Conservation (phyloP, 2,329 filamentous ascomycete genomes). For the Parascedosporium putredinis region DNA sequence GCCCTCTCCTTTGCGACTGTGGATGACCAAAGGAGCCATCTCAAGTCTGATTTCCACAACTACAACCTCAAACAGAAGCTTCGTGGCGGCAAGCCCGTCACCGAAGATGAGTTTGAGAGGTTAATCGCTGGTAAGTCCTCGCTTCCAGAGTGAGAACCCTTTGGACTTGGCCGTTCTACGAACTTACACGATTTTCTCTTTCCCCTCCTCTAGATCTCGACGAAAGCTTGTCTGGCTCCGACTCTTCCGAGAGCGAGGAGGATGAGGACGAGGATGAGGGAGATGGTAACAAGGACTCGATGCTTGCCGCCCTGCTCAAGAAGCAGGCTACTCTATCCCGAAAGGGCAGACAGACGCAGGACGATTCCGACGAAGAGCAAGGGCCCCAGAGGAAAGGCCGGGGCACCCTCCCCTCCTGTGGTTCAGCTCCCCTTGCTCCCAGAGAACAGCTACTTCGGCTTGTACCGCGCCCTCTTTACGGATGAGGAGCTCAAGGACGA, state of each 20-base stretch:
- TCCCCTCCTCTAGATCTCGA: slow-evolving; percentile 64
- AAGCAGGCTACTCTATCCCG: slow-evolving; percentile 68
- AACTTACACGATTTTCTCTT: not conserved
- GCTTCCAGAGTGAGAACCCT: not conserved
- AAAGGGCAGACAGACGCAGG: slow-evolving; percentile 34
- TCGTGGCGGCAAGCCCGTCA: slow-evolving; percentile 59
- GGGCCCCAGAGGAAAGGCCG: slow-evolving; percentile 37
- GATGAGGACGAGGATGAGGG: slow-evolving; percentile 56
- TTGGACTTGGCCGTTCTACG: not conserved
- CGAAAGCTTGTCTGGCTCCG: slow-evolving; percentile 85
- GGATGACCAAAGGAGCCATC: slow-evolving; percentile 74
- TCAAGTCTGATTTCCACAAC: slow-evolving; percentile 80
- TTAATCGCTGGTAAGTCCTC: slow-evolving; percentile 47
- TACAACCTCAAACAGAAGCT: slow-evolving; percentile 94
- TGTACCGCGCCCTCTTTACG: slow-evolving; percentile 77
- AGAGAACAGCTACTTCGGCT: slow-evolving; percentile 67
- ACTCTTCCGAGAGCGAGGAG: slow-evolving; percentile 60
- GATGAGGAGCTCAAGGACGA: slow-evolving; percentile 57
- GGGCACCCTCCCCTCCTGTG: slow-evolving; percentile 72
- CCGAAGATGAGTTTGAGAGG: slow-evolving; percentile 77
- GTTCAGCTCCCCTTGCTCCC: slow-evolving; percentile 73
- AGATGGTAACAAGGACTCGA: slow-evolving; percentile 53
- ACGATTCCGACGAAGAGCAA: slow-evolving; percentile 32
- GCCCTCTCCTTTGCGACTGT: slow-evolving; percentile 59
- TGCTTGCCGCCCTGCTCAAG: slow-evolving; percentile 66